Evolutionary conservation across 1,139 yeast genomes (phyloP).

Genomic region (Yamadazyma trypodendri): DNA sequence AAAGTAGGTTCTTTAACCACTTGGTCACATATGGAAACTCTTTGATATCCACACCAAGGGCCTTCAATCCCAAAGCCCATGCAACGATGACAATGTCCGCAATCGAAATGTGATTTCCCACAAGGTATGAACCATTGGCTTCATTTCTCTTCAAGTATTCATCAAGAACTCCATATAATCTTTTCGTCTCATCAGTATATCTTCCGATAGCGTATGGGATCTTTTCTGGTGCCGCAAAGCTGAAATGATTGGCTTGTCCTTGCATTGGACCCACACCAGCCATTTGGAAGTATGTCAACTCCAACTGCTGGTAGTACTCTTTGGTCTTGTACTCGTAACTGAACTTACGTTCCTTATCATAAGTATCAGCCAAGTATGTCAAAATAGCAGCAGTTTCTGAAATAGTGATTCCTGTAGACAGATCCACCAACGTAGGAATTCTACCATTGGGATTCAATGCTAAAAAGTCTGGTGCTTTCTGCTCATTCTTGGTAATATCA

Average conservation of each 20-base stretch:
- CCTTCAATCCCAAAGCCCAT: slow-evolving; percentile 25
- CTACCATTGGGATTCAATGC: slow-evolving; percentile 61
- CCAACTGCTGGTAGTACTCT: slow-evolving; percentile 50
- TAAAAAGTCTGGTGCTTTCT: slow-evolving; percentile 53
- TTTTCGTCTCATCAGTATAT: slow-evolving; percentile 49
- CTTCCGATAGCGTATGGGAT: slow-evolving; percentile 54
- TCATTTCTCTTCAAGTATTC: slow-evolving; percentile 37
- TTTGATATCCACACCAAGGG: slow-evolving; percentile 33
- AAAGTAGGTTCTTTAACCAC: slow-evolving; percentile 43
- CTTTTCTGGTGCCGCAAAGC: slow-evolving; percentile 42
- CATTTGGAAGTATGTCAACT: slow-evolving; percentile 55
- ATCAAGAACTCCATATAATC: slow-evolving; percentile 55
- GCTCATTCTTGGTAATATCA: slow-evolving; percentile 35
- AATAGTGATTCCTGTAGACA: slow-evolving; percentile 41
- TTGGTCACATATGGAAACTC: slow-evolving; percentile 43
- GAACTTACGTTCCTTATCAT: slow-evolving; percentile 51
- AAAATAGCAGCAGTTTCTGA: slow-evolving; percentile 62
- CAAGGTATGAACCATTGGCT: slow-evolving; percentile 49
- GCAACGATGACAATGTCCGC: slow-evolving; percentile 51
- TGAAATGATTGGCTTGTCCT: slow-evolving; percentile 56
- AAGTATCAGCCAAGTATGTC: slow-evolving; percentile 54
- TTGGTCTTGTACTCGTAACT: slow-evolving; percentile 45
- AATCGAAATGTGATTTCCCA: slow-evolving; percentile 53
- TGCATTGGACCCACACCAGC: slow-evolving; percentile 63
- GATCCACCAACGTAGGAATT: slow-evolving; percentile 58